A percentile compares a stretch with the other conserved stretches of the same genome.
Conservation (phyloP, 1,284 basidiomycete species). For the Tylopilus orsonianus region DNA sequence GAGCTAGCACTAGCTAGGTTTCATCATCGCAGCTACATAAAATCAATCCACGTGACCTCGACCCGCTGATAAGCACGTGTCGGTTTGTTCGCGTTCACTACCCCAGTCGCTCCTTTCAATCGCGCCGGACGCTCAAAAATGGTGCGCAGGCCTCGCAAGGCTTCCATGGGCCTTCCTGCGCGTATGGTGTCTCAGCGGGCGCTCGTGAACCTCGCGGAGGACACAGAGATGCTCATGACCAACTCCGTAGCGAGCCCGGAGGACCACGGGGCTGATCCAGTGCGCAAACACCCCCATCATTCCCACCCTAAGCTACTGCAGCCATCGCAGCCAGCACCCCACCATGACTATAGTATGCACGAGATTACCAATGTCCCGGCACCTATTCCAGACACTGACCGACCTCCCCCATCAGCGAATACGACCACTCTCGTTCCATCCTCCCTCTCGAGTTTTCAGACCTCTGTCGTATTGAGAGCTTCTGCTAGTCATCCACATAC, state of each 20-base stretch:
- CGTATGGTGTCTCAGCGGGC: slow-evolving; percentile 19
- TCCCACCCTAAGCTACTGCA: slow-evolving; percentile 12
- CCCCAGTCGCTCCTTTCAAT: slow-evolving; percentile 29
- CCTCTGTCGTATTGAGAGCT: slow-evolving; percentile 1
- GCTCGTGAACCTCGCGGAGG: slow-evolving; percentile 13
- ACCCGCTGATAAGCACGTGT: slow-evolving; percentile 29
- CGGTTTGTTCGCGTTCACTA: slow-evolving; percentile 15
- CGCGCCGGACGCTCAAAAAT: slow-evolving; percentile 33
- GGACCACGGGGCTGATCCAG: slow-evolving; percentile 2
- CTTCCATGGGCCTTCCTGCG: slow-evolving; percentile 2
- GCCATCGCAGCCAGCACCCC: slow-evolving; percentile 9
- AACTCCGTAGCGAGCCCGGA: slow-evolving; percentile 1
- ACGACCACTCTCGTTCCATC: slow-evolving; percentile 6
- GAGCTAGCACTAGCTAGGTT: too few relatives aligned
- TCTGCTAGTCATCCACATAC: slow-evolving; percentile 12
- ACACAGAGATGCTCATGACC: slow-evolving; percentile 26
- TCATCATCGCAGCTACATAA: slow-evolving; percentile 17
- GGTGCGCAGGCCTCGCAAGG: slow-evolving; percentile 19
- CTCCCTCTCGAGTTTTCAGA: background rate
- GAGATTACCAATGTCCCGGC: slow-evolving; percentile 50
- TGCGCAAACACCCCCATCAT: slow-evolving; percentile 2
- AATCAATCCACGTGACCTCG: slow-evolving; percentile 33
- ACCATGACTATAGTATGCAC: slow-evolving; percentile 31
- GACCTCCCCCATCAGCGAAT: slow-evolving; percentile 22
- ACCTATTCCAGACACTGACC: slow-evolving; percentile 52